Base-by-base conservation (phyloP, 805 yeast species). In the Pichia pseudocactophila region DNA sequence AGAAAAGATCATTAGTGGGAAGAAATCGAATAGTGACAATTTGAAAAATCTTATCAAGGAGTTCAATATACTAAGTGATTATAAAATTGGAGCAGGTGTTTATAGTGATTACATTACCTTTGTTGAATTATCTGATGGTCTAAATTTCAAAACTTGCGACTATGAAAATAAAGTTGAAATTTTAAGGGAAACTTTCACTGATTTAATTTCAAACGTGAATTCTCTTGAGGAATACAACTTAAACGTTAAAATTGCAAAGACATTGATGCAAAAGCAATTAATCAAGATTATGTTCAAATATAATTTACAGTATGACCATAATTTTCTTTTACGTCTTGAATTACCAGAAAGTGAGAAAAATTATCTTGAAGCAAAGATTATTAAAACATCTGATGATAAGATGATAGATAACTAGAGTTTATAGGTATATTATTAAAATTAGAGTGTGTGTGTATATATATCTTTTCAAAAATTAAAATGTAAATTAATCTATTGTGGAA, bases 41-140 rank as follows among this genome's bases (percentile, higher is more conserved):
- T 50, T 76, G n/a, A 51, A 55, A n/a, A 45, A 43, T 1, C 47
- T 82, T 9, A 74, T 34, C 42, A 55, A 2, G 46, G 56, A 73
- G 73, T 58, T 81, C 80, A 11, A 61, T 58, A 30, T 53, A 54
- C 42, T 59, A 56, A 19, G 72, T 3, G 65, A 64, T 32, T 81
- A 83, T 82, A 59, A 65, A 17, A 60, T 59, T 26, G 84, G 85
- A 1, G 75, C 82, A 22, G 80, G 74, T 0, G 63, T 82, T 5
- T 83, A 74, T 55, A 64, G 66, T 30, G 66, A 68, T 28, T 83
- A 73, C 53, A 52, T 78, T 32, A 57, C 62, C 11, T 45, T 72
- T 27, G 39, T 54, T 18, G 37, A 41, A 26, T 20, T 38, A 9
- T 7, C 44, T 4, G 20, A 30, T 9, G 12, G 27, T 4, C 17